Percentiles rank a stretch among this genome's conserved stretches.
Conservation (phyloP, 2,329 filamentous ascomycete species). For the Arthrinium phaeospermum region DNA sequence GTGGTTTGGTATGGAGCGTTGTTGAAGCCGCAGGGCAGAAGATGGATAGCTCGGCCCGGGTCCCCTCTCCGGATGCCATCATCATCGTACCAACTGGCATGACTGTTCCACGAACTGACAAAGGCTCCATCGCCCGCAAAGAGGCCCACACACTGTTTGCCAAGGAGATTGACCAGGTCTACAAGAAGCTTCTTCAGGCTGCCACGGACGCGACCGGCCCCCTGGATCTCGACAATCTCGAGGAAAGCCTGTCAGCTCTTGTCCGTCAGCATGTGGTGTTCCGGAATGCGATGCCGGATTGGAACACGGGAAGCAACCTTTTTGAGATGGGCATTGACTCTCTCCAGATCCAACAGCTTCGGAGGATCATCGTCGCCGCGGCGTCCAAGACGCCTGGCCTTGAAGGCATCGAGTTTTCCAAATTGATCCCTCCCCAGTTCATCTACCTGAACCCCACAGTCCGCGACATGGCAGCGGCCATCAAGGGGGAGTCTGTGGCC, state of each 20-base stretch:
- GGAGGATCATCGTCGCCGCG: slow-evolving; percentile 24
- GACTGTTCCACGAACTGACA: slow-evolving; percentile 32
- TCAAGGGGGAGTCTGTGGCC: not conserved
- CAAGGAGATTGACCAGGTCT: slow-evolving; percentile 21
- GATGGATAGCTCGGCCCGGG: slow-evolving; percentile 29
- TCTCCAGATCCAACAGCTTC: slow-evolving; percentile 28
- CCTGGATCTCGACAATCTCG: slow-evolving; percentile 24
- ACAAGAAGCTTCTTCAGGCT: not conserved
- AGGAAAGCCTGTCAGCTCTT: not conserved
- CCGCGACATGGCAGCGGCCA: not conserved
- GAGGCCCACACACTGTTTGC: slow-evolving; percentile 30
- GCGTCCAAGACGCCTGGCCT: slow-evolving; percentile 19
- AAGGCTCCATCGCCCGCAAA: slow-evolving; percentile 32
- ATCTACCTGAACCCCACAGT: not conserved
- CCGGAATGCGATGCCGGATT: not conserved
- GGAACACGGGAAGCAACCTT: not conserved
- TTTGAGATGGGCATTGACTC: slow-evolving; percentile 27
- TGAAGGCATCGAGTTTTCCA: not conserved
- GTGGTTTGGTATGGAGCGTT: not conserved
- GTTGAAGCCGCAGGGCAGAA: slow-evolving; percentile 26
- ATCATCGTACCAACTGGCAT: slow-evolving; percentile 25
- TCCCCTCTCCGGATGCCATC: slow-evolving; percentile 31
- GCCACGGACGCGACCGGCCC: slow-evolving; percentile 27
- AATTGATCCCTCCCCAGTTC: not conserved
- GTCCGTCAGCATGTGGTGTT: not conserved